These are phyloP conservation scores for Durio zibethinus DNA, from an alignment of 345 rosid species.

Conservation along the genomic window DNA sequence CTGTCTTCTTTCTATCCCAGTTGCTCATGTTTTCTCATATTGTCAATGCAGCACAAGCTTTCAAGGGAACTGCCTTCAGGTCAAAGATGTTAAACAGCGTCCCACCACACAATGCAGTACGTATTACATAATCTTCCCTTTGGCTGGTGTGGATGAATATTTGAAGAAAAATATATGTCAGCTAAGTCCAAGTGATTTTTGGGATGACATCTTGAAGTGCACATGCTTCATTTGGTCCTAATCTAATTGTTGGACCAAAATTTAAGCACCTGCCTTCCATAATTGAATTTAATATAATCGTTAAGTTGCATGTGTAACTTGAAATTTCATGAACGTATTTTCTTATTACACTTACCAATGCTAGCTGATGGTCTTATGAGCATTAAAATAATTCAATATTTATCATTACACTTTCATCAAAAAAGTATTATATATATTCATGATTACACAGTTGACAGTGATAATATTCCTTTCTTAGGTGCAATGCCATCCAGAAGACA, in stretches of 20 bases:
- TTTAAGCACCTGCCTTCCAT: neutral
- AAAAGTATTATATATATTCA: too few species aligned
- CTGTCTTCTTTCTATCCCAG: conserved; percentile 10
- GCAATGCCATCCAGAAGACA: conserved; percentile 43
- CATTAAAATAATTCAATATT: neutral
- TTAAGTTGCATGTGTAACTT: neutral
- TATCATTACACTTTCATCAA: neutral
- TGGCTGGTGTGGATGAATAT: neutral
- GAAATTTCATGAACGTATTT: neutral
- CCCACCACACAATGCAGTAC: conserved; percentile 63
- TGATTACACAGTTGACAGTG: conserved; percentile 7
- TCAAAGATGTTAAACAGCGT: conserved; percentile 66
- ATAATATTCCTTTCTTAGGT: conserved; percentile 33
- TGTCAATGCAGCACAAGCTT: conserved; percentile 60
- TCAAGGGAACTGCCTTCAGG: conserved; percentile 83
- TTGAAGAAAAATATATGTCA: neutral
- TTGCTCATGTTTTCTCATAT: neutral
- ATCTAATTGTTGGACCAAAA: neutral
- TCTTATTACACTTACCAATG: neutral
- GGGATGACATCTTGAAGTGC: neutral
- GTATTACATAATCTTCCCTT: conserved; percentile 19
- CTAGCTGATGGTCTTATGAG: neutral
- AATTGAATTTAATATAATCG: neutral
- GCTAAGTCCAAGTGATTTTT: neutral
- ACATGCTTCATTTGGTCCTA: neutral